Conservation (phyloP, 345 rosid genomes). For the Odontarrhena argentea region DNA sequence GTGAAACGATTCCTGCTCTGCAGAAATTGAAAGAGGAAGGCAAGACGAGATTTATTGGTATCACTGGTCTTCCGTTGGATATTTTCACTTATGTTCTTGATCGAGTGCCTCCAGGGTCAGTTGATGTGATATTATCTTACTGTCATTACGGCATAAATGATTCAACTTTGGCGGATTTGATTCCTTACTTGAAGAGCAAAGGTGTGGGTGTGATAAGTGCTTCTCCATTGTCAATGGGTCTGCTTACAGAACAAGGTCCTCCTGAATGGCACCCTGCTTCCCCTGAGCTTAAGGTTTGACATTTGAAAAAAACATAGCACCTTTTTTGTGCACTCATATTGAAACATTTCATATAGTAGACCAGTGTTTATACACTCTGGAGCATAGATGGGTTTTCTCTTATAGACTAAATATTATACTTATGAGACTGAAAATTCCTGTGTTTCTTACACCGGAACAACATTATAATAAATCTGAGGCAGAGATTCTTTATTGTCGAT, state of each 20-base stretch:
- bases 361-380: not conserved
- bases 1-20: conserved; percentile 93
- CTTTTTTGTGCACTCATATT: not conserved
- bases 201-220: conserved; percentile 87
- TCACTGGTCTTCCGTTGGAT: conserved; percentile 81
- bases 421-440: not conserved
- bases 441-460: not conserved
- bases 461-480: not conserved
- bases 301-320: not conserved
- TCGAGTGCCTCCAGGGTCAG: conserved; percentile 69
- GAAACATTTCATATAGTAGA: not conserved
- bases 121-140: conserved; percentile 83
- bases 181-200: conserved; percentile 86
- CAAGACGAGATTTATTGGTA: conserved; percentile 81
- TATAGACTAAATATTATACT: conserved; percentile 5
- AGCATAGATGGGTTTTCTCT: not conserved
- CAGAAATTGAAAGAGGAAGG: conserved; percentile 77
- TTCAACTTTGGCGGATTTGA: conserved; percentile 65
- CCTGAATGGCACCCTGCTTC: conserved; percentile 99
- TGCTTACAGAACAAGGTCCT: conserved; percentile 82
- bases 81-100: conserved; percentile 81
- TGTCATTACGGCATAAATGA: conserved; percentile 84
- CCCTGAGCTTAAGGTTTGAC: conserved; percentile 69
- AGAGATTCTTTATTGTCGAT: not conserved
- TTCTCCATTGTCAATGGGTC: conserved; percentile 97